These are phyloP conservation scores for Didymella sp. DNA, from an alignment of 2,329 filamentous ascomycete genomes.

Conservation along the genomic window DNA sequence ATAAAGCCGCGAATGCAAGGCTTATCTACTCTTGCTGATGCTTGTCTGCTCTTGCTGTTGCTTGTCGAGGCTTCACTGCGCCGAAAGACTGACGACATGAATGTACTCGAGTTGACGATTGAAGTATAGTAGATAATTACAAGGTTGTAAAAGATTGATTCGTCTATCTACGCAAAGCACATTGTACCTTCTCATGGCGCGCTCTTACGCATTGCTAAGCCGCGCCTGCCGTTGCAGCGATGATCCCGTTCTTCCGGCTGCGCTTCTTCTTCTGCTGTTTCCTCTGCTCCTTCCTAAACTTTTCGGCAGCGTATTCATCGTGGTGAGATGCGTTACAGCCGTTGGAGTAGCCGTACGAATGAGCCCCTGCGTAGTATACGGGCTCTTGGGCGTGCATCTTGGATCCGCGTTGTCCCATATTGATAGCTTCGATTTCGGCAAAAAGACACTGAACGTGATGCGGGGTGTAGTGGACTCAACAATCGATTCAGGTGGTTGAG, in stretches of 20 bases:
- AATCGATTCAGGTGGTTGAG: neutral
- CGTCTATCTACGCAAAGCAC: neutral
- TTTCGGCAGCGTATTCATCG: neutral
- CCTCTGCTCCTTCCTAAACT: neutral
- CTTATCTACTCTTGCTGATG: no score
- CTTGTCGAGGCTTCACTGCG: slow-evolving; percentile 3
- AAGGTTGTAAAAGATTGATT: neutral
- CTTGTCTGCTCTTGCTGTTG: neutral
- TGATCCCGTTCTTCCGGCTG: slow-evolving; percentile 1
- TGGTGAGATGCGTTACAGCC: neutral
- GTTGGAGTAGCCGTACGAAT: neutral
- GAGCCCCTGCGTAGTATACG: neutral
- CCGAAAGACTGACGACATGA: neutral
- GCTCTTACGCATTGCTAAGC: slow-evolving; percentile 1
- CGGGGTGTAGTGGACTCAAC: neutral
- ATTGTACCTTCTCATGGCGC: neutral
- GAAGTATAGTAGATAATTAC: no score
- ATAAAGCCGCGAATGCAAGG: neutral
- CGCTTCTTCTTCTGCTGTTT: slow-evolving; percentile 7
- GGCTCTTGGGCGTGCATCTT: slow-evolving; percentile 3
- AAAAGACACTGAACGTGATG: neutral
- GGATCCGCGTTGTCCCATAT: slow-evolving; percentile 9
- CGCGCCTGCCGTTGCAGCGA: slow-evolving; percentile 8
- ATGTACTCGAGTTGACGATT: no score
- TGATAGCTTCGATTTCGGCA: neutral